Evolutionary conservation across 345 rosid genomes (phyloP).

Genomic region (Boechera retrofracta): DNA sequence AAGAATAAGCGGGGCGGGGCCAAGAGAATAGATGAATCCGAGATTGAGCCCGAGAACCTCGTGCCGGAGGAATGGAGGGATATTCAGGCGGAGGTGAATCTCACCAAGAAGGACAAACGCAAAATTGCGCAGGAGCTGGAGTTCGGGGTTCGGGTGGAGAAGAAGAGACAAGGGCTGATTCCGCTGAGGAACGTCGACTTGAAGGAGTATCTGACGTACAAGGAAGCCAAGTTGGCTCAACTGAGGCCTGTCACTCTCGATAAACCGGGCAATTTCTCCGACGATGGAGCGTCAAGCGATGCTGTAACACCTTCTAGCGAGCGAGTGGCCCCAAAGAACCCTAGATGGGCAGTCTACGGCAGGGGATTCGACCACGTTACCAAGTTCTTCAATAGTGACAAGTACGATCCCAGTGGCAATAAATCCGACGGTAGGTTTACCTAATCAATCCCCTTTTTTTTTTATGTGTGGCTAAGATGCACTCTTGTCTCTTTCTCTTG

Average conservation of each 20-base stretch:
- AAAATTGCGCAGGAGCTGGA: constrained; percentile 78
- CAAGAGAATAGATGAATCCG: constrained; percentile 41
- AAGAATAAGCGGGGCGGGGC: constrained; percentile 21
- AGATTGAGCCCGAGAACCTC: constrained; percentile 61
- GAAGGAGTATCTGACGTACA: constrained; percentile 63
- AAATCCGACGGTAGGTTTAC: constrained; percentile 59
- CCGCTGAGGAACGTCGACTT: constrained; percentile 67
- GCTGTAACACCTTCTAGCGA: constrained; percentile 43
- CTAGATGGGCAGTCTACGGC: constrained; percentile 95
- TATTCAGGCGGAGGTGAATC: constrained; percentile 77
- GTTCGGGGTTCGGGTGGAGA: constrained; percentile 79
- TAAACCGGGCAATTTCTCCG: constrained; percentile 51
- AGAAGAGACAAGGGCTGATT: constrained; percentile 59
- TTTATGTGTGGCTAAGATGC: neutral
- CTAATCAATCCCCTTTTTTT: neutral
- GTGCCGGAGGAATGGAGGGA: constrained; percentile 90
- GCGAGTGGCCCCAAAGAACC: constrained; percentile 75
- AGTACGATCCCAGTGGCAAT: constrained; percentile 61
- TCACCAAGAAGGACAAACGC: constrained; percentile 84
- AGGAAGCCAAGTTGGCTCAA: constrained; percentile 68
- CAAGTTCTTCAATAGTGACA: constrained; percentile 63
- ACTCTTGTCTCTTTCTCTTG: constrained; percentile 12
- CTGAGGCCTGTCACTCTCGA: constrained; percentile 71
- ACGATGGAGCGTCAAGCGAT: constrained; percentile 24
- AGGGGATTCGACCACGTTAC: constrained; percentile 81